A percentile compares a stretch with the other conserved stretches of the same genome.
phyloP scores from a whole-genome alignment of 2,329 filamentous ascomycete species.

The Emergomyces africanus region DNA sequence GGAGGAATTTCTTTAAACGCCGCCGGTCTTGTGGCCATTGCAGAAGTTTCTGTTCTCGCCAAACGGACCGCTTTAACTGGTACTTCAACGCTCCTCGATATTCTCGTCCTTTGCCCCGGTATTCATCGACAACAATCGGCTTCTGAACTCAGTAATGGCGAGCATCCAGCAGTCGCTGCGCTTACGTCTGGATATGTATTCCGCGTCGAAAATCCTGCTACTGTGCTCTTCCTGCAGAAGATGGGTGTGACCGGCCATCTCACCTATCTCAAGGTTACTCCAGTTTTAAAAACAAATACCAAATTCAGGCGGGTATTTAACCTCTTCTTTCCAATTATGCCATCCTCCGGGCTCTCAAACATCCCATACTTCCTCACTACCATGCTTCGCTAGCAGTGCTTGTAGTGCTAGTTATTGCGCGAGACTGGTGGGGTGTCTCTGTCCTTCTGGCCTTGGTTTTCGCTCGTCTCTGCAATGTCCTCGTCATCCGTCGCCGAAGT shows the following conservation, averaged over 20 bases:
- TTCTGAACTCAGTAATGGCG: conserved; percentile 35
- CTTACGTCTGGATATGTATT: conserved; percentile 34
- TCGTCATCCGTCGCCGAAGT: not conserved
- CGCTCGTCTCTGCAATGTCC: not conserved
- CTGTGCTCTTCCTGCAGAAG: conserved; percentile 41
- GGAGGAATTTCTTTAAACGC: conserved; percentile 33
- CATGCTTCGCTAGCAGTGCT: not conserved
- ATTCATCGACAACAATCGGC: conserved; percentile 49
- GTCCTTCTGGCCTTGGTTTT: not conserved
- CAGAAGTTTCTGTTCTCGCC: conserved; percentile 45
- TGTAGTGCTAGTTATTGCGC: not conserved
- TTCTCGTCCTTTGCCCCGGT: conserved; percentile 46
- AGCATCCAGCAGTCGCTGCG: conserved; percentile 29
- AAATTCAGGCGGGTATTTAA: not conserved
- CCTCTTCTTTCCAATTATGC: not conserved
- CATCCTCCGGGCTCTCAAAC: not conserved
- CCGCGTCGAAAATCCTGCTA: conserved; percentile 35
- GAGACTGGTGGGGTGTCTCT: not conserved
- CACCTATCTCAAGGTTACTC: conserved; percentile 38
- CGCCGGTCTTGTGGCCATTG: conserved; percentile 45
- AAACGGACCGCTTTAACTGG: conserved; percentile 45
- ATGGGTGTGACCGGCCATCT: conserved; percentile 44
- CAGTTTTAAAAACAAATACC: not conserved
- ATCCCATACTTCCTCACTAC: not conserved
- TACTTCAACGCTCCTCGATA: conserved; percentile 44